Base-by-base conservation (phyloP, 345 rosid genomes). In the Turnera subulata region DNA sequence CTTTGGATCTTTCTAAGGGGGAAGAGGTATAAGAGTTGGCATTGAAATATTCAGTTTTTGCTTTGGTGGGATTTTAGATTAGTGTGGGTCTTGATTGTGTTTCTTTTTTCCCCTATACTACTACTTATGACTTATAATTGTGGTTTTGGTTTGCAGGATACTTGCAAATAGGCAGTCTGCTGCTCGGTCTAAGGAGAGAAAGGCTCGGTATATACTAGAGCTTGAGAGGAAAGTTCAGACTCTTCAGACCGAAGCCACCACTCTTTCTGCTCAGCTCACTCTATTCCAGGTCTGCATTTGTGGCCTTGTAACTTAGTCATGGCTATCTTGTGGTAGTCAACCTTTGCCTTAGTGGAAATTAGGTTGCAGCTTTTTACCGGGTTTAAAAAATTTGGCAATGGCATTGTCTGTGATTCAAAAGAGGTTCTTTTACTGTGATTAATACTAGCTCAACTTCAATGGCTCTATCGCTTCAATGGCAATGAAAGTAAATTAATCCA, bases 81-180 rank as follows among this genome's bases (percentile, higher is more conserved):
- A 14, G 18, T 16, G 16, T n/a, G 33, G 12, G 13, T 19, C 11
- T 18, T 18, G 8, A 11, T 6, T 26, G 29, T 20, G 11, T 25
- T 57, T 26, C 15, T 11, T 25, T 1, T 12, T 13, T 38, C 25
- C 6, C 6, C 45, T n/a, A n/a, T n/a, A n/a, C n/a, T n/a, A n/a
- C n/a, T n/a, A n/a, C n/a, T n/a, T n/a, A n/a, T n/a, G n/a, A n/a
- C n/a, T n/a, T n/a, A n/a, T n/a, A n/a, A n/a, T n/a, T n/a, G n/a
- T n/a, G n/a, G n/a, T n/a, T n/a, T n/a, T n/a, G n/a, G n/a, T n/a
- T n/a, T 29, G 26, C 78, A 85, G 96, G 78, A 91, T 88, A 53
- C 73, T 88, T n/a, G 96, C 97, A 55, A 85, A 91, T 62, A 80
- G 96, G 55, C 96, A 85, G 63, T 88, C 96, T 50, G 96, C 97